These are phyloP conservation scores for Monosporozyma yasuniensis DNA, from an alignment of 805 yeast species.

Conservation along the genomic window DNA sequence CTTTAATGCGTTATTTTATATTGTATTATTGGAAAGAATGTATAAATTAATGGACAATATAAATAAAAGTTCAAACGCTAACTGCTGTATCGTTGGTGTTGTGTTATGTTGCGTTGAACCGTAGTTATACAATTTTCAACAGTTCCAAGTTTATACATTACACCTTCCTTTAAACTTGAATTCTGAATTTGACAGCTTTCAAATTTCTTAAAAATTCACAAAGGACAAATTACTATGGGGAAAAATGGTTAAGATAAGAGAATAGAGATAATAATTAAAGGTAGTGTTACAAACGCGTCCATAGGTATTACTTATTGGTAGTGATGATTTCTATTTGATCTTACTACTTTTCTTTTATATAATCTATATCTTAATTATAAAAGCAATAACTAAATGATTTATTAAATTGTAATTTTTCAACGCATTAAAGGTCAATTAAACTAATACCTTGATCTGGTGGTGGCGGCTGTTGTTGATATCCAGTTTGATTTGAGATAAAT, in stretches of 20 bases:
- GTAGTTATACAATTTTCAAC: no score
- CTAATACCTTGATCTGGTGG: slow-evolving; percentile 22
- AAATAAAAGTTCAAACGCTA: background rate
- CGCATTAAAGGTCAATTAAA: slow-evolving; percentile 22
- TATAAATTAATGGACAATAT: background rate
- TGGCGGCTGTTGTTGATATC: slow-evolving; percentile 3
- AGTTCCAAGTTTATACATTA: background rate
- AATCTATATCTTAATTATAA: background rate
- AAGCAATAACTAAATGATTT: background rate
- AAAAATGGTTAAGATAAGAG: background rate
- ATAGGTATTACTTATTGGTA: background rate
- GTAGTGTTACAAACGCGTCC: background rate
- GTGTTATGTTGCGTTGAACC: no score
- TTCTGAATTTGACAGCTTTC: background rate
- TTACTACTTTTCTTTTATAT: background rate
- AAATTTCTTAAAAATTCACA: background rate
- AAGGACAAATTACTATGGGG: no score
- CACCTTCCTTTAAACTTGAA: background rate
- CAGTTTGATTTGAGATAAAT: slow-evolving; percentile 2
- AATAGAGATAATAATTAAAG: background rate
- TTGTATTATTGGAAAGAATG: background rate
- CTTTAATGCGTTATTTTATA: no score
- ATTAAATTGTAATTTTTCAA: background rate
- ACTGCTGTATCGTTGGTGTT: background rate
- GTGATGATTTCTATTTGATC: background rate